Evolutionary conservation across 2,329 filamentous ascomycete species (phyloP), one percentile per base, ranked within the genome.

Genomic region (Chrysoporthe austroafricana): DNA sequence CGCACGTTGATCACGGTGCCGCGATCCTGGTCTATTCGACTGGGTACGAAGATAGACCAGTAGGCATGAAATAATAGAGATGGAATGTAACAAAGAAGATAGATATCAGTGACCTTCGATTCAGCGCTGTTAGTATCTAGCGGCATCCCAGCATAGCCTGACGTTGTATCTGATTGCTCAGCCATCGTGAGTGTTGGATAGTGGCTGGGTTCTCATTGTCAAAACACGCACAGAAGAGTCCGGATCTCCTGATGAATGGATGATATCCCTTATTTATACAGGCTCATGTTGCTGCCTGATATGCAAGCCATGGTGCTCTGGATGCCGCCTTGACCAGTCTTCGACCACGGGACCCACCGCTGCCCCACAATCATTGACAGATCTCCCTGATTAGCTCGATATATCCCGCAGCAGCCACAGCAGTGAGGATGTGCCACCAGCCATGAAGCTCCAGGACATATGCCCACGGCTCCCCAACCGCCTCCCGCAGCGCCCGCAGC

Each of bases 391-490:
- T 72, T 36, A 78, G 66, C 66, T 77, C 70, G 75, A 82, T 82
- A 56, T 79, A 80, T 59, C 74, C 73, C 34, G 80, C 81, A 4
- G 86, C 85, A 0, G 85, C 83, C 26, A 86, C 77, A 0, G 85
- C 87, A 0, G 87, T 90, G 36, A 88, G 76, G 18, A 89, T 76
- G 71, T 90, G 87, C 87, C 87, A 90, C 87, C 86, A 89, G 0
- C 86, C 87, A 72, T 89, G 87, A 16, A 89, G 73, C 76, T 89
- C 87, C 4, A 89, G 73, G 0, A 86, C 44, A 74, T 85, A 87
- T 1, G 82, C 84, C 81, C 80, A 86, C 0, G 87, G 87, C 56
- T 87, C 73, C 0, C 87, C 86, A 2, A 88, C 71, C 0, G 64
- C 70, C 8, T 77, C 76, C 61, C 85, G 82, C 13, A 83, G 70